Conservation (phyloP, 345 rosid species). For the Populus nigra region DNA sequence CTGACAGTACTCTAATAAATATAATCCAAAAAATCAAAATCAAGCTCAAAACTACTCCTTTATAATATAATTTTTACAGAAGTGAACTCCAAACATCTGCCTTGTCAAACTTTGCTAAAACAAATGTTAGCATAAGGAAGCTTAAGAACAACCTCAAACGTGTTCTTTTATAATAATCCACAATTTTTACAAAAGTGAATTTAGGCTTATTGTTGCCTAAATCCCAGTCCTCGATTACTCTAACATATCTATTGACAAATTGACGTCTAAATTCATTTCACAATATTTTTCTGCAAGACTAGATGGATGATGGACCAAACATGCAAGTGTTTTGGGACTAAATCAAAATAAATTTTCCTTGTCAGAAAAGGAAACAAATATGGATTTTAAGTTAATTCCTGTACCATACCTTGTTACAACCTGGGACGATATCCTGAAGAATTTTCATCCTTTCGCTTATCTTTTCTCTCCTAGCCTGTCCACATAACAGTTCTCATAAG, state of each 20-base stretch:
- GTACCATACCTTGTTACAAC: conserved; percentile 73
- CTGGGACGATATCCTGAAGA: conserved; percentile 90
- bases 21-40: background rate
- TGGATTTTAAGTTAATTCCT: background rate
- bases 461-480: conserved; percentile 90
- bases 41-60: background rate
- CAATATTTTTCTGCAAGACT: background rate
- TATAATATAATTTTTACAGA: background rate
- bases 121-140: background rate
- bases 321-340: background rate
- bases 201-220: background rate
- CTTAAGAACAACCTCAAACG: background rate
- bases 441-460: conserved; percentile 90
- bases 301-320: background rate
- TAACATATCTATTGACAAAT: background rate
- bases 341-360: background rate
- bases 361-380: background rate
- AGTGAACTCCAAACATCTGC: background rate
- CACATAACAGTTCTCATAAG: conserved; percentile 19
- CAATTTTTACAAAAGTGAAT: background rate
- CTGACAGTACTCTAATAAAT: background rate
- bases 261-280: background rate
- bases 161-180: background rate
- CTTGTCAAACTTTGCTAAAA: background rate
- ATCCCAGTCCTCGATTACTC: background rate